A percentile compares a stretch with the other conserved stretches of the same genome.
These are phyloP conservation scores for Ustilago loliicola DNA, from an alignment of 1,284 basidiomycete genomes.

Conservation along the genomic window DNA sequence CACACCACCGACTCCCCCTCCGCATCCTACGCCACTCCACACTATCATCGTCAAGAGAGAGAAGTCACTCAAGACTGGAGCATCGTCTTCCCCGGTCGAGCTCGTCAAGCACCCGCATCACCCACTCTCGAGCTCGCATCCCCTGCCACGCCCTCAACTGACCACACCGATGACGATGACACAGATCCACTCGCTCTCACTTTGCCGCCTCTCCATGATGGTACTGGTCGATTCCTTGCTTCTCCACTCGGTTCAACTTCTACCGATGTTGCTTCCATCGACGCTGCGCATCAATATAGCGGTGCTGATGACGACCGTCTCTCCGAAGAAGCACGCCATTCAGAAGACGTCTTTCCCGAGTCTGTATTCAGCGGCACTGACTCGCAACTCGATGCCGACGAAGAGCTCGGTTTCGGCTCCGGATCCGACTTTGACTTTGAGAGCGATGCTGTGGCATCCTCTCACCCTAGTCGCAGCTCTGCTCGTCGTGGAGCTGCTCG, in stretches of 20 bases:
- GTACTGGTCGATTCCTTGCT: constrained; percentile 46
- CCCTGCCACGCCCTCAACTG: constrained; percentile 7
- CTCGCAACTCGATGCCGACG: constrained; percentile 47
- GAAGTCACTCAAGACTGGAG: constrained; percentile 43
- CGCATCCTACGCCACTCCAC: constrained; percentile 12
- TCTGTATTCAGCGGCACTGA: constrained; percentile 44
- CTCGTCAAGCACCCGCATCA: constrained; percentile 23
- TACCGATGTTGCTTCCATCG: constrained; percentile 26
- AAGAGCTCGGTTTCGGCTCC: constrained; percentile 51
- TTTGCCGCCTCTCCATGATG: constrained; percentile 43
- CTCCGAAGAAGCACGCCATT: constrained; percentile 26
- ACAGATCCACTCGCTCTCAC: constrained; percentile 38
- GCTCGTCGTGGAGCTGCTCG: constrained; percentile 15
- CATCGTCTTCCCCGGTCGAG: constrained; percentile 50
- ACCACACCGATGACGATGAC: constrained; percentile 19
- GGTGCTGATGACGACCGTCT: constrained; percentile 25
- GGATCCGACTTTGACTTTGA: constrained; percentile 54
- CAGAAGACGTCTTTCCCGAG: constrained; percentile 33
- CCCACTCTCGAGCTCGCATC: constrained; percentile 2
- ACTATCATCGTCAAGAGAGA: constrained; percentile 19
- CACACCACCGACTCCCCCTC: constrained; percentile 17
- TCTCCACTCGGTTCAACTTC: constrained; percentile 38
- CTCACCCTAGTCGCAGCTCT: constrained; percentile 37
- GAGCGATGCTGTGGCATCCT: constrained; percentile 46
- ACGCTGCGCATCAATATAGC: constrained; percentile 20